Evolutionary conservation across 2,329 filamentous ascomycete species (phyloP), one percentile per base, ranked within the genome.

Genomic region (Colletotrichum brevisporum): DNA sequence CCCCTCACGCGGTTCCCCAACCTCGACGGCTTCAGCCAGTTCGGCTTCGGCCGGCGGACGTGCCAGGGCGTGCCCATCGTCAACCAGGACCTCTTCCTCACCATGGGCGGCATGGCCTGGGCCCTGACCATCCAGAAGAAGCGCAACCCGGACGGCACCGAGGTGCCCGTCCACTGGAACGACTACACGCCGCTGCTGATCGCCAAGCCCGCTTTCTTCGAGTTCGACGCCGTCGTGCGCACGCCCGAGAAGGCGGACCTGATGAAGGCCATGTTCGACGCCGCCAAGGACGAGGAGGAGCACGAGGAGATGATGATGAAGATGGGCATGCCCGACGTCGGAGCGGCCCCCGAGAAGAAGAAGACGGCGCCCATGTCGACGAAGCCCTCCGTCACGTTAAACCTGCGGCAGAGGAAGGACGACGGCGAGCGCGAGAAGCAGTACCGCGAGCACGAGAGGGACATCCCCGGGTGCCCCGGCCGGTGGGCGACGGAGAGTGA

Each of bases 31-130:
- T 82, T 79, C 74, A 79, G 77, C 55, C 79, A 82, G 52, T 89
- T 89, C 71, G 88, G 87, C 1, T 89, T 86, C 73, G 87, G 88
- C 0, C 80, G 86, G 4, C 79, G 88, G 3, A 83, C 86, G 0
- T 84, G 83, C 48, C 83, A 82, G 60, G 82, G 82, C 8, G 71
- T 81, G 4, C 79, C 82, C 21, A 78, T 83, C 24, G 81, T 82
- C 1, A 81, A 83, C 63, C 80, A 82, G 71, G 79, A 82, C 43
- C 75, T 83, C 24, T 82, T 80, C 74, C 77, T 83, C 13, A 73
- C 78, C 41, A 81, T 82, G 75, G 81, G 81, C 51, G 78, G 79
- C 16, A 72, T 83, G 69, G 77, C 78, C 0, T 83, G 80, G 78
- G 77, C 76, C 0, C 78, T 83, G 18, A 57, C 78, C 57, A 71